These are phyloP conservation scores for Myxozyma geophila DNA, from an alignment of 805 yeast species.

Conservation along the genomic window DNA sequence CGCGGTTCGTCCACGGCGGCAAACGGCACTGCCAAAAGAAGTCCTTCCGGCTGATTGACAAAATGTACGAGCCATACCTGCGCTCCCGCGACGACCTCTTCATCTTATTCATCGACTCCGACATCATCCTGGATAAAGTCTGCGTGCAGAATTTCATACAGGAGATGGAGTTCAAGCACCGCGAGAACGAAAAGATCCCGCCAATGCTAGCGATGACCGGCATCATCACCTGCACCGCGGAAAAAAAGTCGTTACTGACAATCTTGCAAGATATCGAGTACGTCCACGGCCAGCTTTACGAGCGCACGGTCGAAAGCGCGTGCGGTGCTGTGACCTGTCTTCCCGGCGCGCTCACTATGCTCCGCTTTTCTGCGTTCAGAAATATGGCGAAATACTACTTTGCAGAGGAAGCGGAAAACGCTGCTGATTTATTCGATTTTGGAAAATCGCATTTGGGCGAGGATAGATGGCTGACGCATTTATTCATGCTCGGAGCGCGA, in stretches of 20 bases:
- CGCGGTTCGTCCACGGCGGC: slow-evolving; percentile 34
- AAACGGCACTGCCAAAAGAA: slow-evolving; percentile 35
- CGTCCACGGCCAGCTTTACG: slow-evolving; percentile 34
- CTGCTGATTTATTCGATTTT: slow-evolving; percentile 32
- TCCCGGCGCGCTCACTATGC: slow-evolving; percentile 36
- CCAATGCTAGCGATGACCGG: slow-evolving; percentile 37
- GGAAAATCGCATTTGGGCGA: slow-evolving; percentile 35
- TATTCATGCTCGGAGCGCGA: slow-evolving; percentile 35
- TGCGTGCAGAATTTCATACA: slow-evolving; percentile 28
- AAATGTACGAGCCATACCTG: slow-evolving; percentile 20
- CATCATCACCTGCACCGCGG: slow-evolving; percentile 34
- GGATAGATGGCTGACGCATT: slow-evolving; percentile 34
- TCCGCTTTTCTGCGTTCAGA: slow-evolving; percentile 30
- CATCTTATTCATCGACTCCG: slow-evolving; percentile 32
- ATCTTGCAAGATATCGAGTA: slow-evolving; percentile 32
- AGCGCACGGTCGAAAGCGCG: slow-evolving; percentile 32
- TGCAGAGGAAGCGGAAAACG: slow-evolving; percentile 30
- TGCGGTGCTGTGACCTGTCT: slow-evolving; percentile 35
- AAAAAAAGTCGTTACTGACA: slow-evolving; percentile 21
- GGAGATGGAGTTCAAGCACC: slow-evolving; percentile 29
- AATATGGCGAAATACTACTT: slow-evolving; percentile 32
- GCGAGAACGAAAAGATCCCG: not conserved
- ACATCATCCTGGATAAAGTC: slow-evolving; percentile 30
- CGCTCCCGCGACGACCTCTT: slow-evolving; percentile 26
- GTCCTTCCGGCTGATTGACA: slow-evolving; percentile 26